phyloP scores from a whole-genome alignment of 768 basidiomycete species.

The Boletus reticuloceps region DNA sequence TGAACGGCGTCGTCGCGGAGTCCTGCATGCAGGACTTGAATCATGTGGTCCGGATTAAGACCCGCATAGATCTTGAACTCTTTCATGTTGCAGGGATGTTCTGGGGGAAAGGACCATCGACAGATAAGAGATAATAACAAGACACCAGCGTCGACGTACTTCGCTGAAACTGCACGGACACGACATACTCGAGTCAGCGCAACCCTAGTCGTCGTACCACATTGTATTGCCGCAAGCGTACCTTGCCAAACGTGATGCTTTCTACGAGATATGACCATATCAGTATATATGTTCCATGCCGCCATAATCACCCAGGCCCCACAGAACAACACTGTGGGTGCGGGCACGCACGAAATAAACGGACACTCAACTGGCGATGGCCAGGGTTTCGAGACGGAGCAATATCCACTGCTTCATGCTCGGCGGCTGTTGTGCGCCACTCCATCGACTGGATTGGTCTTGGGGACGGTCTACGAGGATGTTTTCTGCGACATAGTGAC shows the following conservation, averaged over 20 bases:
- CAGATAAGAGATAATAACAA: neutral
- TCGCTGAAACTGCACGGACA: constrained; percentile 17
- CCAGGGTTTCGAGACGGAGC: constrained; percentile 55
- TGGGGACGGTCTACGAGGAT: constrained; percentile 61
- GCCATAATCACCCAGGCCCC: too few species aligned
- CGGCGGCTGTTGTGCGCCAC: constrained; percentile 56
- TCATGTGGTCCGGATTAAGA: constrained; percentile 60
- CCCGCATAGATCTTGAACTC: constrained; percentile 76
- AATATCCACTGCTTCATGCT: constrained; percentile 69
- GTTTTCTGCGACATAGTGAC: constrained; percentile 65
- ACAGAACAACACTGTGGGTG: neutral
- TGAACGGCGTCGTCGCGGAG: constrained; percentile 64
- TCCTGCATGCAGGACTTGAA: constrained; percentile 57
- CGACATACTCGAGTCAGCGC: neutral
- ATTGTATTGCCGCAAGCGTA: constrained; percentile 23
- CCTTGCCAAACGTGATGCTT: constrained; percentile 81
- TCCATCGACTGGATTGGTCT: constrained; percentile 75
- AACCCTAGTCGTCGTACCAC: neutral
- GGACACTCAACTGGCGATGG: constrained; percentile 61
- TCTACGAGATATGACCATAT: constrained; percentile 36
- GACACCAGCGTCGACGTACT: constrained; percentile 17
- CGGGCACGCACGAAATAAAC: neutral
- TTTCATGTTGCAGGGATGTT: constrained; percentile 83
- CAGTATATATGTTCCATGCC: too few species aligned
- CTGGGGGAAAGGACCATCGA: constrained; percentile 33